These are phyloP conservation scores for Thelonectria blattea DNA, from an alignment of 2,329 filamentous ascomycete genomes.

Conservation along the genomic window DNA sequence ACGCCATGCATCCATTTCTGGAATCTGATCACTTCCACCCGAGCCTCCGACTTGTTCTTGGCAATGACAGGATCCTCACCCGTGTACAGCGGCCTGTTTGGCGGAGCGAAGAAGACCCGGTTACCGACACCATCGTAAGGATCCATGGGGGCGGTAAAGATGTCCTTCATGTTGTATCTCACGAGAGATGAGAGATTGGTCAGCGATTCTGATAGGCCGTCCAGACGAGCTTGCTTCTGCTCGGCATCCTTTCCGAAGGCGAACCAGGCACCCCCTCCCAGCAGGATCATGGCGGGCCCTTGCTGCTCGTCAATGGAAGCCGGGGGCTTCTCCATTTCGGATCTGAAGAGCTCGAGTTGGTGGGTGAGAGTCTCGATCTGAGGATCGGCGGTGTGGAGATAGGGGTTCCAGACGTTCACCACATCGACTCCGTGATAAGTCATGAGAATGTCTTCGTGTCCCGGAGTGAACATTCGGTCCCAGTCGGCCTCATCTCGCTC, in stretches of 20 bases:
- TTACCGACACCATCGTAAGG: constrained; percentile 35
- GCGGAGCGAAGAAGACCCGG: constrained; percentile 39
- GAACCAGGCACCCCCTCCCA: constrained; percentile 6
- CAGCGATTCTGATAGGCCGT: constrained; percentile 26
- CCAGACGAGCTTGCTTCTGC: constrained; percentile 6
- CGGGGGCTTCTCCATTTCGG: constrained; percentile 26
- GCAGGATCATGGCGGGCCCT: constrained; percentile 7
- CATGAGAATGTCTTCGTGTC: not conserved
- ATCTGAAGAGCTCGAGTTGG: constrained; percentile 33
- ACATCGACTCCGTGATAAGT: constrained; percentile 8
- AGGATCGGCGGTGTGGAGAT: not conserved
- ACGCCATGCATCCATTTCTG: constrained; percentile 20
- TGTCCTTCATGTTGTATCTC: constrained; percentile 20
- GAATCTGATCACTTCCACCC: not conserved
- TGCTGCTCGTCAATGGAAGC: constrained; percentile 30
- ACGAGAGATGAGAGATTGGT: constrained; percentile 7
- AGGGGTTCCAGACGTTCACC: constrained; percentile 6
- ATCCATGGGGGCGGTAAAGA: constrained; percentile 31
- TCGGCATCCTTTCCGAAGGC: constrained; percentile 1
- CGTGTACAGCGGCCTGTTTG: constrained; percentile 30
- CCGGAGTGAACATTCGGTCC: not conserved
- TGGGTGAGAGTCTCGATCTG: constrained; percentile 33
- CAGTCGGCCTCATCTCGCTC: constrained; percentile 1
- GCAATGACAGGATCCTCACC: constrained; percentile 23
- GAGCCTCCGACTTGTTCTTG: constrained; percentile 16